phyloP scores from a whole-genome alignment of 495 filamentous ascomycete species.

The Acidiella bohemica region DNA sequence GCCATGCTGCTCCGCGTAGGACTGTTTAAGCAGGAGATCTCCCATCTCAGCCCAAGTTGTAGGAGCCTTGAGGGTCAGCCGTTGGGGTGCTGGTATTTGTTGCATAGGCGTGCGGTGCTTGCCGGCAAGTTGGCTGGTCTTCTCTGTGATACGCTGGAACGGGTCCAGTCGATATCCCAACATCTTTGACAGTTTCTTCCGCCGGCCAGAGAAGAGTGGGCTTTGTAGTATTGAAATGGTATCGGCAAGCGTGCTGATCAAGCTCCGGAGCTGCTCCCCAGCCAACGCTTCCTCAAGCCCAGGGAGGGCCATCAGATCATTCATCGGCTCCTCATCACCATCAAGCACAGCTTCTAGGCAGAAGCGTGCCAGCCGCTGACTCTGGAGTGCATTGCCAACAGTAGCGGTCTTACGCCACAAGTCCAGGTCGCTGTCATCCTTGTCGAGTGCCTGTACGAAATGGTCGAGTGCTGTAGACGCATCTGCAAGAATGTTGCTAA shows the following conservation, averaged over 20 bases:
- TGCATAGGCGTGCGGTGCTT: background rate
- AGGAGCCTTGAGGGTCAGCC: conserved; percentile 17
- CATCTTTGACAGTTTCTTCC: conserved; percentile 47
- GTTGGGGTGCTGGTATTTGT: conserved; percentile 20
- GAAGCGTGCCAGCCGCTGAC: conserved; percentile 63
- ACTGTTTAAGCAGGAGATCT: conserved; percentile 41
- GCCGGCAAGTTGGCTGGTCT: background rate
- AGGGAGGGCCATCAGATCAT: conserved; percentile 57
- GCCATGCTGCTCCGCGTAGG: conserved; percentile 34
- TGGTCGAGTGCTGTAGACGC: conserved; percentile 40
- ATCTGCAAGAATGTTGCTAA: conserved; percentile 23
- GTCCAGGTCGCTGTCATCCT: conserved; percentile 83
- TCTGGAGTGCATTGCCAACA: conserved; percentile 60
- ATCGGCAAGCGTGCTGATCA: conserved; percentile 58
- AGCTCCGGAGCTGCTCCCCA: conserved; percentile 56
- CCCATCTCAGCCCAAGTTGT: conserved; percentile 42
- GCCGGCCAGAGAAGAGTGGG: conserved; percentile 46
- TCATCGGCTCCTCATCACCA: conserved; percentile 59
- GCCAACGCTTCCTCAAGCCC: conserved; percentile 79
- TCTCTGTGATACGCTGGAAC: conserved; percentile 30
- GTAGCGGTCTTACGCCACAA: conserved; percentile 83
- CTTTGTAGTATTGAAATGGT: conserved; percentile 53
- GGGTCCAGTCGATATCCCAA: conserved; percentile 59
- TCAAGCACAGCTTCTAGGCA: conserved; percentile 86
- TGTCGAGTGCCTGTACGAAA: conserved; percentile 66